Base-by-base conservation (phyloP, 257 asterid genomes). In the Coffea eugenioides region DNA sequence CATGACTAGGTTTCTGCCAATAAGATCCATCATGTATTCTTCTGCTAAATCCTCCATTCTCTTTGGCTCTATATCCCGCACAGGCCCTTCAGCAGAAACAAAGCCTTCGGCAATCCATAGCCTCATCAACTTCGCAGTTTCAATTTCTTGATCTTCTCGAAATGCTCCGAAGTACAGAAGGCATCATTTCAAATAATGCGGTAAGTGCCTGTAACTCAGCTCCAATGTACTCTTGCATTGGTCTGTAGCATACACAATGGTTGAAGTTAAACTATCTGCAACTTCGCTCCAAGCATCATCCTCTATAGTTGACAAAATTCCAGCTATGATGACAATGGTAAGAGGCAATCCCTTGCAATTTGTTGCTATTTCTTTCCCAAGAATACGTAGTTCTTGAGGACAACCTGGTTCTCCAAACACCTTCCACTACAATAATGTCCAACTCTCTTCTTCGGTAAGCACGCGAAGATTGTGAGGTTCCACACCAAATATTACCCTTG, bases 21-120 rank as follows among this genome's bases (percentile, higher is more conserved):
- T 4, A 39, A 39, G 43, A 51, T 51, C 57, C 57, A 51, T 14
- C 11, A 51, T 2, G 57, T 51, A 51, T 13, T 8, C 20, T 13
- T 51, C 18, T 51, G 77, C 77, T 65, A 74, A 4, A 27, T 74
- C 65, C 67, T 74, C 77, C 5, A 54, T 18, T 49, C 51, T 54
- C 34, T 12, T 15, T n/a, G 43, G 43, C 43, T 39, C 4, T 39
- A 4, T 39, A 39, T 39, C 43, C 4, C 2, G 43, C 43, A 4
- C 43, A 39, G 4, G 43, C 3, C 43, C 3, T 39, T 39, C 43
- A 39, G 43, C 43, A 39, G 43, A 39, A 0, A 74, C 15, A 34
- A 74, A 74, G 3, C 77, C 68, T 54, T 74, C 77, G 31, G 77
- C 68, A 16, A 74, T 52, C 77, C 77, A 74, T 36, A 74, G 36